Percentiles rank a stretch among this genome's conserved stretches.
These are phyloP conservation scores for Alternaria gaisen DNA, from an alignment of 2,329 filamentous ascomycete genomes.

Conservation along the genomic window DNA sequence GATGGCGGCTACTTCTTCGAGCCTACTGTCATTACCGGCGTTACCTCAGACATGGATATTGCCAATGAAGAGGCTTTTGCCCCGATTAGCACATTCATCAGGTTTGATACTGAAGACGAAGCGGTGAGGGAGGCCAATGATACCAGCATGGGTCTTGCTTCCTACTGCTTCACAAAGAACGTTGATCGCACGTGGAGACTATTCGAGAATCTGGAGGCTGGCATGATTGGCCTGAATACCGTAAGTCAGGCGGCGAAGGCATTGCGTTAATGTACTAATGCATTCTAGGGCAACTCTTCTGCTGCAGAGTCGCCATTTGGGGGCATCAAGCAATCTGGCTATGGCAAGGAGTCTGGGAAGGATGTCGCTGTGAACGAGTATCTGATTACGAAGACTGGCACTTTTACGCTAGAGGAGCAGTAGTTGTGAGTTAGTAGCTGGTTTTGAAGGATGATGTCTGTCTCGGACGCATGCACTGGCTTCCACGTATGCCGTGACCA, in stretches of 20 bases:
- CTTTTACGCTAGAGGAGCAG: conserved; percentile 63
- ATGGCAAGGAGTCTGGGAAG: conserved; percentile 73
- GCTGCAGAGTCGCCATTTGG: conserved; percentile 73
- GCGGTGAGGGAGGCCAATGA: conserved; percentile 68
- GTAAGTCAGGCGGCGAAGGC: conserved; percentile 40
- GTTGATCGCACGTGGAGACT: conserved; percentile 71
- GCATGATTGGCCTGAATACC: conserved; percentile 74
- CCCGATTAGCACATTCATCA: conserved; percentile 69
- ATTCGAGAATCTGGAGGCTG: conserved; percentile 72
- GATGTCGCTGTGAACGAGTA: conserved; percentile 71
- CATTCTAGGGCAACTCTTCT: conserved; percentile 64
- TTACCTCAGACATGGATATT: conserved; percentile 66
- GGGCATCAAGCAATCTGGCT: conserved; percentile 73
- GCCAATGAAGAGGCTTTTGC: conserved; percentile 71
- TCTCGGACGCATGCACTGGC: conserved; percentile 1
- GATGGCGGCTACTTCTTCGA: conserved; percentile 73
- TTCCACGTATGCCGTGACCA: conserved; percentile 4
- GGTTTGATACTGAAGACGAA: conserved; percentile 72
- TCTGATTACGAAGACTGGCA: conserved; percentile 71
- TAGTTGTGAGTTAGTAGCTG: conserved; percentile 20
- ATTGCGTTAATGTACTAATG: conserved; percentile 12
- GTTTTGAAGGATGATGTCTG: background rate
- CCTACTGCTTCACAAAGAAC: conserved; percentile 74
- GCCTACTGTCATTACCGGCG: conserved; percentile 70
- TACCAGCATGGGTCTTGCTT: conserved; percentile 70